phyloP scores from a whole-genome alignment of 1,284 basidiomycete species.

The Ceraceosorus guamensis region DNA sequence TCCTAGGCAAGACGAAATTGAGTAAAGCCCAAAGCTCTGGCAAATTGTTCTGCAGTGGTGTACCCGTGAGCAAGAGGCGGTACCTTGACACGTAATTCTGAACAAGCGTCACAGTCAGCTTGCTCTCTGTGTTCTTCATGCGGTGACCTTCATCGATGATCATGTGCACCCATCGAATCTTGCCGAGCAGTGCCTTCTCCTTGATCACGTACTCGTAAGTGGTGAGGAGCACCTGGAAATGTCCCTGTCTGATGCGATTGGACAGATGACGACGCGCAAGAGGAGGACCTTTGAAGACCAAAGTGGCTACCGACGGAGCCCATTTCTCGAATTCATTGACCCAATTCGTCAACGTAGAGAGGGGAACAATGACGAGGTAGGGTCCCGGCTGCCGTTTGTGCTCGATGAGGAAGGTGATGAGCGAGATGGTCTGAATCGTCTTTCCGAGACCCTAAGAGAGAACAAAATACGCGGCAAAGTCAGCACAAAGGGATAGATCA shows the following conservation, averaged over 20 bases:
- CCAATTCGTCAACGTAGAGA: slow-evolving; percentile 48
- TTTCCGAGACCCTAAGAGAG: slow-evolving; percentile 49
- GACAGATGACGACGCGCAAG: slow-evolving; percentile 42
- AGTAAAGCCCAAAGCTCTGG: slow-evolving; percentile 96
- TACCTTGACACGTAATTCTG: slow-evolving; percentile 88
- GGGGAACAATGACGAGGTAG: slow-evolving; percentile 47
- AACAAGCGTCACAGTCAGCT: slow-evolving; percentile 84
- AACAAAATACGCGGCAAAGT: too few relatives aligned
- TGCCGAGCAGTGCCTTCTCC: slow-evolving; percentile 48
- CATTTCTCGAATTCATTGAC: slow-evolving; percentile 48
- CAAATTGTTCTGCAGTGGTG: slow-evolving; percentile 95
- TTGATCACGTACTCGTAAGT: slow-evolving; percentile 50
- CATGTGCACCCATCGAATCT: slow-evolving; percentile 49
- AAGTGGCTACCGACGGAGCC: slow-evolving; percentile 43
- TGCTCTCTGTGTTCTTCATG: slow-evolving; percentile 98
- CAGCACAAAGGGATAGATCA: too few relatives aligned
- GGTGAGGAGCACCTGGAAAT: slow-evolving; percentile 46
- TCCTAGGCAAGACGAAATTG: slow-evolving; percentile 95
- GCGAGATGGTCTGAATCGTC: slow-evolving; percentile 48
- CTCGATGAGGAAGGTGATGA: slow-evolving; percentile 49
- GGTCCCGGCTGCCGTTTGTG: slow-evolving; percentile 47
- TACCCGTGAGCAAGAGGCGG: slow-evolving; percentile 93
- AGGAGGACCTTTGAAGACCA: slow-evolving; percentile 47
- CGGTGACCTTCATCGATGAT: slow-evolving; percentile 68
- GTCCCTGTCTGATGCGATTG: slow-evolving; percentile 33